Evolutionary conservation across 78 protist species (phyloP).

Genomic region (Anaeramoeba flamelloides): DNA sequence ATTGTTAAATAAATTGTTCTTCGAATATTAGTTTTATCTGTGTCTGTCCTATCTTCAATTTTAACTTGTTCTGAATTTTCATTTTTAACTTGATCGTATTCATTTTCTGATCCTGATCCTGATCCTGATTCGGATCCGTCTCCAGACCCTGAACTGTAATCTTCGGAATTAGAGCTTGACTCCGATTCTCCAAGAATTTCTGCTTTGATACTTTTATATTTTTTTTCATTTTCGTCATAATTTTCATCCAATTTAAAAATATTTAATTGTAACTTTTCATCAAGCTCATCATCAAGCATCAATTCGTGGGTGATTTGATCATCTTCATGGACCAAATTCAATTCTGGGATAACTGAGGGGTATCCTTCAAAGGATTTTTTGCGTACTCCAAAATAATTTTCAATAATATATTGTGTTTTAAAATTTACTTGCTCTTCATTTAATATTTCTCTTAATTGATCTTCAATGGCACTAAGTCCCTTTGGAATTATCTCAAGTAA

Average conservation of each 20-base stretch:
- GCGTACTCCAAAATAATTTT: conserved; percentile 47
- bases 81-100: not conserved
- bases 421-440: conserved; percentile 73
- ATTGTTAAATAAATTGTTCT: conserved; percentile 71
- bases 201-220: not conserved
- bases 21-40: conserved; percentile 41
- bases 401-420: conserved; percentile 79
- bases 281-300: conserved; percentile 36
- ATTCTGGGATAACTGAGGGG: conserved; percentile 35
- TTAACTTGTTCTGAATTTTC: not conserved
- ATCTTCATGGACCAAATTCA: conserved; percentile 79
- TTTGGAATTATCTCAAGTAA: conserved; percentile 28
- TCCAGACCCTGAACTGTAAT: not conserved
- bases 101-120: not conserved
- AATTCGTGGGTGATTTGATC: conserved; percentile 81
- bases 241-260: conserved; percentile 62
- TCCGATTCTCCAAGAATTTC: not conserved
- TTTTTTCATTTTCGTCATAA: conserved; percentile 58
- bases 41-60: conserved; percentile 45
- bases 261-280: conserved; percentile 23
- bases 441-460: conserved; percentile 59
- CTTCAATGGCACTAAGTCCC: conserved; percentile 31
- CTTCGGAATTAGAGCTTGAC: not conserved
- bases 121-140: not conserved
- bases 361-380: conserved; percentile 13